phyloP scores from a whole-genome alignment of 1,284 basidiomycete species.

The Ustanciosporium gigantosporum region DNA sequence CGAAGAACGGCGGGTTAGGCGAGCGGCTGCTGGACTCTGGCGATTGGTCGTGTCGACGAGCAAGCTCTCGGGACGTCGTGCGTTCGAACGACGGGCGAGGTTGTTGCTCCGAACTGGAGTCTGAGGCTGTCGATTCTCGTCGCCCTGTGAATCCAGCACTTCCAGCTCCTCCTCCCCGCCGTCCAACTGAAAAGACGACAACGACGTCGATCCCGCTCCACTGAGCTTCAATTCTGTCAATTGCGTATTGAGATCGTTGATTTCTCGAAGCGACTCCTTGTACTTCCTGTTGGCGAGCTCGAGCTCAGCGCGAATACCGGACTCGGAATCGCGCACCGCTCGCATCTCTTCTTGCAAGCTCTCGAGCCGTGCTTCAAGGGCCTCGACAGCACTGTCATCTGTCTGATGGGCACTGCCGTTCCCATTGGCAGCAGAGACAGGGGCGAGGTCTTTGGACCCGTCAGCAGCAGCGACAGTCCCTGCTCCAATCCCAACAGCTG shows the following conservation, averaged over 20 bases:
- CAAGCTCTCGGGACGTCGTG: conserved; percentile 41
- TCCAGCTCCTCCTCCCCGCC: conserved; percentile 46
- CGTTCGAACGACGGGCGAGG: conserved; percentile 10
- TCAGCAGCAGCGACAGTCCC: conserved; percentile 1
- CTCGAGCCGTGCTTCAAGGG: conserved; percentile 67
- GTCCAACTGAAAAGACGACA: conserved; percentile 1
- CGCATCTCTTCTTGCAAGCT: conserved; percentile 68
- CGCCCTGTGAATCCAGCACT: conserved; percentile 36
- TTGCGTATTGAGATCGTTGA: conserved; percentile 71
- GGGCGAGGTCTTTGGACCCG: neutral
- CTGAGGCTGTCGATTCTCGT: conserved; percentile 14
- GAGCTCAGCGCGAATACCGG: conserved; percentile 67
- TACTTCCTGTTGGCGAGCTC: conserved; percentile 78
- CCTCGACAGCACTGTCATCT: conserved; percentile 66
- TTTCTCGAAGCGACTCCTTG: conserved; percentile 82
- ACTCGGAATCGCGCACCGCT: conserved; percentile 35
- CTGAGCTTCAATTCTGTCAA: conserved; percentile 46
- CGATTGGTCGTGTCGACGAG: conserved; percentile 40
- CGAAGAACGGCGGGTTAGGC: conserved; percentile 43
- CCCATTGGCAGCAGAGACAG: neutral
- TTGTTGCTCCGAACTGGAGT: conserved; percentile 9
- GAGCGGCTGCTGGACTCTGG: conserved; percentile 18
- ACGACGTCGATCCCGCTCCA: neutral
- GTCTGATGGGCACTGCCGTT: neutral
- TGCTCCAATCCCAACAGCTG: conserved; percentile 9